phyloP scores from a whole-genome alignment of 352 stramenopile species.

The Achlya hypogyna region DNA sequence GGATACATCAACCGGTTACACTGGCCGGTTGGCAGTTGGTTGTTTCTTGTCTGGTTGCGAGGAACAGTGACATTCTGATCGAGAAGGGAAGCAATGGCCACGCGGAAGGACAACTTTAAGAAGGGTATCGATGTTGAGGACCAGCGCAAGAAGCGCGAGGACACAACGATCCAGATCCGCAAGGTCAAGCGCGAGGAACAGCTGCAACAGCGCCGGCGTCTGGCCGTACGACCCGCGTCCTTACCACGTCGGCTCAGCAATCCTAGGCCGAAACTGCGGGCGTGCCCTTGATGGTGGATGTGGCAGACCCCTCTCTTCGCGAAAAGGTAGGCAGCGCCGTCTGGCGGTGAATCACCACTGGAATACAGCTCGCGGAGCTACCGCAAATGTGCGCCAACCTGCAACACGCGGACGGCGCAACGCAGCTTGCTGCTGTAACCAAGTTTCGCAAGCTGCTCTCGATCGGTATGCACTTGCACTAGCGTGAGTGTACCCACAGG shows the following conservation, averaged over 20 bases:
- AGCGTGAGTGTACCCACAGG: not conserved
- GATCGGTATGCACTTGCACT: constrained; percentile 71
- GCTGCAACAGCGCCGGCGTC: constrained; percentile 65
- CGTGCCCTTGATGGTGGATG: constrained; percentile 20
- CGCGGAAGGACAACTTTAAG: constrained; percentile 67
- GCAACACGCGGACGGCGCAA: constrained; percentile 82
- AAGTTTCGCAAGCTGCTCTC: constrained; percentile 98
- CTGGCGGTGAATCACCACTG: not conserved
- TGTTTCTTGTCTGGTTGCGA: not conserved
- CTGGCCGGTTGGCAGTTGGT: not conserved
- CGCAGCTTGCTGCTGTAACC: constrained; percentile 95
- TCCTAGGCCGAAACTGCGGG: not conserved
- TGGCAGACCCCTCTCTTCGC: constrained; percentile 23
- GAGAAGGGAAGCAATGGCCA: not conserved
- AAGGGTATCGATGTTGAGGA: constrained; percentile 73
- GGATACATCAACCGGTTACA: not conserved
- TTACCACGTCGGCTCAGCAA: not conserved
- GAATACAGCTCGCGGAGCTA: constrained; percentile 86
- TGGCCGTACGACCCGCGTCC: constrained; percentile 26
- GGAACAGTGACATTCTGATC: not conserved
- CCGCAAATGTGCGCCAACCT: constrained; percentile 91
- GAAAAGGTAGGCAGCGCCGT: not conserved
- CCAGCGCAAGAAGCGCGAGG: constrained; percentile 56
- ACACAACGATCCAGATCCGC: constrained; percentile 78
- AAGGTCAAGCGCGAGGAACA: constrained; percentile 78